These are phyloP conservation scores for Macrolepiota dolichaula DNA, from an alignment of 768 basidiomycete genomes.

Conservation along the genomic window DNA sequence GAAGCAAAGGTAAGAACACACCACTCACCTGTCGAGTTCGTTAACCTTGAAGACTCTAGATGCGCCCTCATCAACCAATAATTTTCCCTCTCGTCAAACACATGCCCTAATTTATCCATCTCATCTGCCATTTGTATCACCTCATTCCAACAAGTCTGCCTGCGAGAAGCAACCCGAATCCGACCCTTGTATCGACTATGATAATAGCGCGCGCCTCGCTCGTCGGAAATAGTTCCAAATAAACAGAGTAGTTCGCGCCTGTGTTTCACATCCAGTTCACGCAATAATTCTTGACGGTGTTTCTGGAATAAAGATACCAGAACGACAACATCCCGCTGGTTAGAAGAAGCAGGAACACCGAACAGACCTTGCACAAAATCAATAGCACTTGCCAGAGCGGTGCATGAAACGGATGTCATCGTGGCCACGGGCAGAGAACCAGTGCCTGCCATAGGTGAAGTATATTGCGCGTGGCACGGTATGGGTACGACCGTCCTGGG, in stretches of 20 bases:
- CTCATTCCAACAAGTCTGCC: conserved; percentile 43
- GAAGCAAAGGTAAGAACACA: not conserved
- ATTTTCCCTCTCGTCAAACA: conserved; percentile 41
- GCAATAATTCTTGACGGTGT: not conserved
- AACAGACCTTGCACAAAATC: not conserved
- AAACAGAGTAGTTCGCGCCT: conserved; percentile 9
- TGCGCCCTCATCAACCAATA: conserved; percentile 58
- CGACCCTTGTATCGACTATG: not conserved
- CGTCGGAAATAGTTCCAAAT: conserved; percentile 6
- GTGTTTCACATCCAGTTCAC: not conserved
- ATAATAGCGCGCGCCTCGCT: not conserved
- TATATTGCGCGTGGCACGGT: not conserved
- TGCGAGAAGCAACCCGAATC: not conserved
- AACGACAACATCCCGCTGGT: not conserved
- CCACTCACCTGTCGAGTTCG: conserved; percentile 7
- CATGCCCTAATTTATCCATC: conserved; percentile 34
- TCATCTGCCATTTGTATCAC: conserved; percentile 41
- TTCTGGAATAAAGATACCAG: not conserved
- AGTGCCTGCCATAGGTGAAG: not conserved
- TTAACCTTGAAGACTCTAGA: conserved; percentile 3
- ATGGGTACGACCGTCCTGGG: not conserved
- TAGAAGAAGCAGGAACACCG: not conserved
- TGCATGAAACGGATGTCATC: not conserved
- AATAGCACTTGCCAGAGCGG: not conserved
- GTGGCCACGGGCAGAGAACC: not conserved